Percentiles rank a stretch among this genome's conserved stretches.
Conservation (phyloP, 768 basidiomycete genomes). For the Glaciozyma antarctica region DNA sequence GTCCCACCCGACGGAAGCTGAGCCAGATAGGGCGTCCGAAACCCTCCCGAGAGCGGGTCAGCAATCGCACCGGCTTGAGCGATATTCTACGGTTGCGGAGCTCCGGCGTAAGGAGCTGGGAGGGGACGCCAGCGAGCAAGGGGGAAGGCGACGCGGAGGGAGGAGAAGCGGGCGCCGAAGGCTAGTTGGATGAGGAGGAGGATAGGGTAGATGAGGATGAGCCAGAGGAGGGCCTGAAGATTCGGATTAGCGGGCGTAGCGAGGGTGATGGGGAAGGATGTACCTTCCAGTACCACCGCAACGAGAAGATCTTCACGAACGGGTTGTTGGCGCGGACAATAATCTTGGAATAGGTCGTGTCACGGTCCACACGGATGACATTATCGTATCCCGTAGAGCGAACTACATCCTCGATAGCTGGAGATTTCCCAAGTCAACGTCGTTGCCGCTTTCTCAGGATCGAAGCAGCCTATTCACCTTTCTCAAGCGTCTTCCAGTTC, state of each 20-base stretch:
- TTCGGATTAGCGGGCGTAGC: no score
- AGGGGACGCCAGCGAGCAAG: background rate
- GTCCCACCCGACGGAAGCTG: background rate
- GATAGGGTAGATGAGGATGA: background rate
- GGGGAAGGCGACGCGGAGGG: background rate
- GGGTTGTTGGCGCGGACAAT: background rate
- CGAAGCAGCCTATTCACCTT: background rate
- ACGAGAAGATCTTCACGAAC: background rate
- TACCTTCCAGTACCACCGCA: background rate
- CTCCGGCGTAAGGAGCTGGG: background rate
- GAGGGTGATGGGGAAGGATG: no score
- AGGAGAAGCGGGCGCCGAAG: background rate
- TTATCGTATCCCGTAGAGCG: background rate
- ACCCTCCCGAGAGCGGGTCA: background rate
- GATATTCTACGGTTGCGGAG: background rate
- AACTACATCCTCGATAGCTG: background rate
- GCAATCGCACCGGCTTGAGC: background rate
- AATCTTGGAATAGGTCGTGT: background rate
- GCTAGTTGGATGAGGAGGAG: background rate
- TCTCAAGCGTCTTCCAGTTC: background rate
- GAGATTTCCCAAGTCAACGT: no score
- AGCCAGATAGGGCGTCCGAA: background rate
- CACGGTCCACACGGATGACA: background rate
- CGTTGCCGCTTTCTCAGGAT: no score
- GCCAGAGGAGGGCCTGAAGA: background rate